Percentiles rank a stretch among this genome's conserved stretches.
Evolutionary conservation across 306 rosid species (phyloP).

Genomic region (Sicyos edulis): DNA sequence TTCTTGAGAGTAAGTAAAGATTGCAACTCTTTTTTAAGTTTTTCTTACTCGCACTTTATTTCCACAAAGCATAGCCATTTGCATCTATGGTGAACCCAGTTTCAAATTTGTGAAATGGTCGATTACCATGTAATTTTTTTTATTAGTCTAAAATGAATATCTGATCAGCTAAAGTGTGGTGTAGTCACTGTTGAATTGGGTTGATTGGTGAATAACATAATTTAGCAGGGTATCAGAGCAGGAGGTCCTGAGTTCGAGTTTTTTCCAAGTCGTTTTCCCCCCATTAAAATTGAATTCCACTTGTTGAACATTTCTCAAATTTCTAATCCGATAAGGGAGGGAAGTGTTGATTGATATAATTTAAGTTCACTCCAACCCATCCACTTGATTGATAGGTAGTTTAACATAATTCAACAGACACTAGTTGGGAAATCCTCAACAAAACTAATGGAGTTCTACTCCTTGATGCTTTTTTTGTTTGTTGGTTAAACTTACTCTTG

Average conservation of each 20-base stretch:
- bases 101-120: neutral
- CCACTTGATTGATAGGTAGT: too few relatives aligned
- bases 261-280: too few relatives aligned
- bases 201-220: too few relatives aligned
- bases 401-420: too few relatives aligned
- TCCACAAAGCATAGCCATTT: conserved; percentile 16
- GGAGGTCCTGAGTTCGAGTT: too few relatives aligned
- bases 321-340: too few relatives aligned
- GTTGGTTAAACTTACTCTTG: neutral
- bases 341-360: too few relatives aligned
- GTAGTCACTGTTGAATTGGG: neutral
- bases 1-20: conserved; percentile 44
- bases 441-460: neutral
- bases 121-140: neutral
- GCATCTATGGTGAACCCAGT: neutral
- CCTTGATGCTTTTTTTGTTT: neutral
- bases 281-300: too few relatives aligned
- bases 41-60: neutral
- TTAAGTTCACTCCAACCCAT: too few relatives aligned
- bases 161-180: neutral
- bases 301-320: too few relatives aligned
- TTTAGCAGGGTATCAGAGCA: too few relatives aligned
- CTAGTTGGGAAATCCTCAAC: neutral
- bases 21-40: neutral
- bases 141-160: neutral